Evolutionary conservation across 1,139 yeast species (phyloP), one percentile per base, ranked within the genome.

Genomic region (Geotrichum europaeum): DNA sequence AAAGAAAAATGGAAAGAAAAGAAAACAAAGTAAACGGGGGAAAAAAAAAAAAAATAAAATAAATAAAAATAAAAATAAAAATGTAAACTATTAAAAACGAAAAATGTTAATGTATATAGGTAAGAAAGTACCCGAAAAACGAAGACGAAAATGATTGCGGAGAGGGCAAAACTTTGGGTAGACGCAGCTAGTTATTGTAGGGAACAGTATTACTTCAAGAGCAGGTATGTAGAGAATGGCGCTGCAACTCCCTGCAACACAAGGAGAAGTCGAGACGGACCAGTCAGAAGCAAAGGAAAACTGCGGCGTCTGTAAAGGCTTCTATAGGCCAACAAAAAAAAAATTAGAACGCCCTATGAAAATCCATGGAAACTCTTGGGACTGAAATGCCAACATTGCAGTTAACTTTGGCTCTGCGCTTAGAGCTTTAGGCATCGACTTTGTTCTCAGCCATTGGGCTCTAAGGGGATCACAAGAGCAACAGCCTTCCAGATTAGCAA

Each of bases 1-100:
- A 18, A 36, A 30, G 58, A 32, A 59, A 36, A 28, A 58, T 25
- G 5, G 34, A 45, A 20, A 43, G 52, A 36, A 30, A 51, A 51
- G 45, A 54, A 40, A 34, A 18, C 18, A 13, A 51, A 58, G 32
- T 34, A 25, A 32, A 34, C n/a, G 6, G n/a, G n/a, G n/a, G n/a
- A n/a, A n/a, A n/a, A n/a, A n/a, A 6, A 49, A 28, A 25, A n/a
- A 6, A 54, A 54, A 25, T 43, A 43, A 50, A 45, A 34, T 24
- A 51, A 25, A 18, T 28, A 30, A 12, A 43, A 25, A 40, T 28
- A 28, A 28, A 28, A 28, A 28, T 28, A 28, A 28, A 28, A 5
- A 28, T 28, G 10, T 7, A 28, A 7, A 5, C 10, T 9, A 9
- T 28, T 28, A 4, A 28, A 7, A 28, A 28, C 9, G 32, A 28